phyloP scores from a whole-genome alignment of 495 filamentous ascomycete genomes.

The Niebla homalea region DNA sequence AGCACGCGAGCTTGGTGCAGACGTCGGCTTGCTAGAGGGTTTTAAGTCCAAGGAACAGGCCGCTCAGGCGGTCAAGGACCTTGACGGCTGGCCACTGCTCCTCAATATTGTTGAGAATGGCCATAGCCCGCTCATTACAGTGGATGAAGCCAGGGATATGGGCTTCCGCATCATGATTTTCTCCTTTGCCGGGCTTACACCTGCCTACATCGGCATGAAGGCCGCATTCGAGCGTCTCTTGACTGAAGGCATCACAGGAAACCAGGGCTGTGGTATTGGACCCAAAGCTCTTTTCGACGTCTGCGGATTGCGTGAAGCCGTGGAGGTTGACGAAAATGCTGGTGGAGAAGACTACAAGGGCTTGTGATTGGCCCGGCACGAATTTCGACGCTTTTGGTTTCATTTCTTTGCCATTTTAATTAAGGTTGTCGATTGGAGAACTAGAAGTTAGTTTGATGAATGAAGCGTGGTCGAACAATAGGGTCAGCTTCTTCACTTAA shows the following conservation, averaged over 20 bases:
- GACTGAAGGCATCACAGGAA: constrained; percentile 34
- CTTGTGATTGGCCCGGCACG: constrained; percentile 7
- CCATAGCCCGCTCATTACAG: constrained; percentile 41
- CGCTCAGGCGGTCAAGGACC: constrained; percentile 35
- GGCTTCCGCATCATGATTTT: constrained; percentile 54
- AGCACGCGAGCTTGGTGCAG: constrained; percentile 43
- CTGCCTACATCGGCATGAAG: constrained; percentile 40
- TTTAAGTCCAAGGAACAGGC: constrained; percentile 43
- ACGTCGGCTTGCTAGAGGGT: constrained; percentile 54
- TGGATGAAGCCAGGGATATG: constrained; percentile 42
- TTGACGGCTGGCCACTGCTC: constrained; percentile 45
- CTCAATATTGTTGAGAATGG: constrained; percentile 55
- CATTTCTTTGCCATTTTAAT: neutral
- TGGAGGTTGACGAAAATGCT: constrained; percentile 42
- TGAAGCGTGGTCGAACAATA: no score
- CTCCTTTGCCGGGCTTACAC: constrained; percentile 37
- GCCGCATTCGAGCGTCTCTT: constrained; percentile 32
- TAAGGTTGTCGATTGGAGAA: no score
- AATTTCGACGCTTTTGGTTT: constrained; percentile 15
- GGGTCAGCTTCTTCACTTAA: no score
- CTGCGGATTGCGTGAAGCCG: constrained; percentile 44
- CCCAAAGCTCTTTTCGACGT: constrained; percentile 41
- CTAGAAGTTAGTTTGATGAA: no score
- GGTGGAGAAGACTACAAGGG: constrained; percentile 37
- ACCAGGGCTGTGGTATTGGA: constrained; percentile 28